A percentile compares a stretch with the other conserved stretches of the same genome.
Conservation (phyloP, 1,284 basidiomycete species). For the Malassezia sp. region DNA sequence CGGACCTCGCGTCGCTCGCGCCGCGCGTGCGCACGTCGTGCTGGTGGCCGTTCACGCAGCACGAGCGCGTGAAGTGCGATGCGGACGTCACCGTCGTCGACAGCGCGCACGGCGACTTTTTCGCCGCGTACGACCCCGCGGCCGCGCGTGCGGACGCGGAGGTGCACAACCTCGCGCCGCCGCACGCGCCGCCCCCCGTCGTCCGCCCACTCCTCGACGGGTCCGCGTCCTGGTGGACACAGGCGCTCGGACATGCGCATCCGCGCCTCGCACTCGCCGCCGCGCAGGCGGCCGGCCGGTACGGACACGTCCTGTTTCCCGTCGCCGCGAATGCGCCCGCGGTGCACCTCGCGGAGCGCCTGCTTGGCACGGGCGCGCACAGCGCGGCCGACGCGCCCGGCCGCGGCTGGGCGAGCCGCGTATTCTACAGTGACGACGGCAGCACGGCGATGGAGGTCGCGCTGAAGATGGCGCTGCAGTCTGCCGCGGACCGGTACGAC, state of each 20-base stretch:
- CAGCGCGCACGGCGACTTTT: slow-evolving; percentile 68
- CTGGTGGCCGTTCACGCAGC: slow-evolving; percentile 99
- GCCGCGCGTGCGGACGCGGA: neutral
- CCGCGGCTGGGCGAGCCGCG: slow-evolving; percentile 75
- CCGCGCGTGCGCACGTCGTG: slow-evolving; percentile 63
- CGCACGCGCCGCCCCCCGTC: slow-evolving; percentile 33
- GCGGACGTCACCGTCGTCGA: slow-evolving; percentile 58
- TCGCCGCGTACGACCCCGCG: slow-evolving; percentile 52
- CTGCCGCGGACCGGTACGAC: slow-evolving; percentile 26
- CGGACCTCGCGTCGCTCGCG: slow-evolving; percentile 66
- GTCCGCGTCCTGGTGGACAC: slow-evolving; percentile 97
- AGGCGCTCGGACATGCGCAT: slow-evolving; percentile 74
- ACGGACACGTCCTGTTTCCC: slow-evolving; percentile 94
- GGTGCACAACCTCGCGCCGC: neutral
- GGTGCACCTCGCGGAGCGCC: slow-evolving; percentile 61
- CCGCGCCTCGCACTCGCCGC: slow-evolving; percentile 71
- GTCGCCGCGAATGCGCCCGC: slow-evolving; percentile 76
- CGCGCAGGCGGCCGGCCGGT: slow-evolving; percentile 76
- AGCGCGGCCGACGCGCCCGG: slow-evolving; percentile 57
- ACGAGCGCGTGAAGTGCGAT: slow-evolving; percentile 48
- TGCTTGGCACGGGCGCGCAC: slow-evolving; percentile 50
- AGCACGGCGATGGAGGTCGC: slow-evolving; percentile 92
- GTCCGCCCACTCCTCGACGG: slow-evolving; percentile 70
- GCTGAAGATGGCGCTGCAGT: slow-evolving; percentile 67
- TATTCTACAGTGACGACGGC: slow-evolving; percentile 88